Evolutionary conservation across 169 alveolate species (phyloP), one percentile per base, ranked within the genome.

Genomic region (Eimeria brunetti): DNA sequence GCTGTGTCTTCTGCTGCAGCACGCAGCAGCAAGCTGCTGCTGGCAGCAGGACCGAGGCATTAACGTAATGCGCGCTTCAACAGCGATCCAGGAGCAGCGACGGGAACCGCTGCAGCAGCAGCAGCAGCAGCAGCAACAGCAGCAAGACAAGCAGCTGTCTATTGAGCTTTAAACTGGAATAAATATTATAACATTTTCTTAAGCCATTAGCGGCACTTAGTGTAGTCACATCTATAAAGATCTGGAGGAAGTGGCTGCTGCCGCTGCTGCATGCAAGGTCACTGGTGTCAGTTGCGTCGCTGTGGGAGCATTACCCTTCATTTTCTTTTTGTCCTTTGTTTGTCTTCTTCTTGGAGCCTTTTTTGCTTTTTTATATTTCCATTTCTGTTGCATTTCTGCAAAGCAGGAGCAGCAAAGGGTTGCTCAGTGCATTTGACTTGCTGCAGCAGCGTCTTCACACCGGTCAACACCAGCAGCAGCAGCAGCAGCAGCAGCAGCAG

Each of bases 231-330:
- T 73, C 84, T 73, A 41, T 18, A 53, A 38, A 73, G 56, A 36
- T 73, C 53, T 73, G 11, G 24, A 16, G 1, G 75, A 36, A 27
- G 75, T 41, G 22, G 41, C 75, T 64, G 75, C 56, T 22, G 84
- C 56, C n/a, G 58, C 0, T 73, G 84, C 56, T 73, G 84, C 84
- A 73, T 73, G 84, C 84, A 73, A 73, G 84, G 84, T 73, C 84
- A 73, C 84, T 33, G 84, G 84, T 73, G 84, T 73, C 84, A 73
- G 84, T 73, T 60, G 7, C 44, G 14, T 51, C 56, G 22, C 33
- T 38, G 2, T 73, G n/a, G 84, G 33, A 73, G 56, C 36, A 64
- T 4, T 27, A 41, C 14, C 41, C n/a, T 20, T 7, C 41, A 36
- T 38, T 33, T 16, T 20, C 16, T 33, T 73, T 18, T 73, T 73